Evolutionary conservation across 2,329 filamentous ascomycete genomes (phyloP).

Genomic region (Rutstroemia sp.): DNA sequence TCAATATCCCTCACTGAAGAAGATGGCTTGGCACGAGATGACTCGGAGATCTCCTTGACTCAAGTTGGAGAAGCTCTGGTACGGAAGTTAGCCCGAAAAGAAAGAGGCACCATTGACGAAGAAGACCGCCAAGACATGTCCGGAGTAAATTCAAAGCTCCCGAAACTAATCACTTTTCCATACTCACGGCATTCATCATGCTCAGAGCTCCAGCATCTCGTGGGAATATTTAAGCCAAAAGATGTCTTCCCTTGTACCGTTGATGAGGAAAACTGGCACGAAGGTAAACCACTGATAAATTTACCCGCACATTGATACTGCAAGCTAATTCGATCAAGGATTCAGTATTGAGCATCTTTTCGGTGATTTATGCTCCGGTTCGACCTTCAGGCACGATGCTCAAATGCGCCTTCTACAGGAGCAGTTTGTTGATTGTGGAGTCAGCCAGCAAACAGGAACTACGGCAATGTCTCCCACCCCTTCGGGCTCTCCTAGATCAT

Average conservation of each 20-base stretch:
- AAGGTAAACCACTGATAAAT: conserved; percentile 27
- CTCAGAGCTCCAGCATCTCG: conserved; percentile 64
- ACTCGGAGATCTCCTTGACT: conserved; percentile 14
- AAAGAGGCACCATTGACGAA: neutral
- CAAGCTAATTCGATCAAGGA: conserved; percentile 24
- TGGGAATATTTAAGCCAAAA: conserved; percentile 59
- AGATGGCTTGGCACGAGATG: too few relatives aligned
- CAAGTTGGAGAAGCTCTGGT: conserved; percentile 22
- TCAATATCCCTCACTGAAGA: conserved; percentile 19
- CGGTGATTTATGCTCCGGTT: conserved; percentile 56
- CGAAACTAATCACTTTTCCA: conserved; percentile 53
- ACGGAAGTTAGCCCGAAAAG: conserved; percentile 13
- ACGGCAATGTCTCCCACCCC: neutral
- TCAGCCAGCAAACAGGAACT: conserved; percentile 1
- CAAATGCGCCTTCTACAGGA: conserved; percentile 40
- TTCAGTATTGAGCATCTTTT: conserved; percentile 65
- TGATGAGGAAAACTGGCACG: conserved; percentile 54
- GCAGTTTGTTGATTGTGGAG: neutral
- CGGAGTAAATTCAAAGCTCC: conserved; percentile 9
- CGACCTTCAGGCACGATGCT: conserved; percentile 57
- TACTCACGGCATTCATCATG: conserved; percentile 90
- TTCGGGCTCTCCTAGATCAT: neutral
- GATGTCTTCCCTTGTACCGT: conserved; percentile 82
- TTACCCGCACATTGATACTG: neutral
- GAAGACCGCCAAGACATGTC: neutral